phyloP scores from a whole-genome alignment of 2,329 filamentous ascomycete species.

The Coniella lustricola region DNA sequence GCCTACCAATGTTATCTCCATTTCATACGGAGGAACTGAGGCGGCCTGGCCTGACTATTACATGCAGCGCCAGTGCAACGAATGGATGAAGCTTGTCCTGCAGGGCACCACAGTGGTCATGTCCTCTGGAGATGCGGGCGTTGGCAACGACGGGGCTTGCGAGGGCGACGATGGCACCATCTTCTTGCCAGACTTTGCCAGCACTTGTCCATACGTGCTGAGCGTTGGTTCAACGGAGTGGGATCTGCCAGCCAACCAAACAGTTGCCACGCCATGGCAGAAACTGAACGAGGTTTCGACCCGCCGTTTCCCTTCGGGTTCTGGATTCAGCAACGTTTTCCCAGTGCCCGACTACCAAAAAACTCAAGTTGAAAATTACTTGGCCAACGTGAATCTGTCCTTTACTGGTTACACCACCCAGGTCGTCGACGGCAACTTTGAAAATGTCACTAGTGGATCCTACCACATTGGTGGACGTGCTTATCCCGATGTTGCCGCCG shows the following conservation, averaged over 20 bases:
- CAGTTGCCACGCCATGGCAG: background rate
- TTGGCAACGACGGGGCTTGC: slow-evolving; percentile 27
- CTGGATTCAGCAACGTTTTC: slow-evolving; percentile 29
- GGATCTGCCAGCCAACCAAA: slow-evolving; percentile 4
- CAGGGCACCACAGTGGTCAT: slow-evolving; percentile 33
- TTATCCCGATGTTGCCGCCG: slow-evolving; percentile 42
- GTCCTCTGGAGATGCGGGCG: slow-evolving; percentile 32
- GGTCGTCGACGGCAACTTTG: slow-evolving; percentile 21
- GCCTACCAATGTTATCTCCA: slow-evolving; percentile 42
- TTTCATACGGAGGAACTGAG: slow-evolving; percentile 38
- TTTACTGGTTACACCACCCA: slow-evolving; percentile 27
- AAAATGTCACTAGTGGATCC: slow-evolving; percentile 36
- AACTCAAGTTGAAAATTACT: slow-evolving; percentile 19
- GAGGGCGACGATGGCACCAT: slow-evolving; percentile 27
- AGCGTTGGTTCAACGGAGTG: slow-evolving; percentile 30
- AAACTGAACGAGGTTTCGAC: slow-evolving; percentile 20
- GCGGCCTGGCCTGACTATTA: slow-evolving; percentile 38
- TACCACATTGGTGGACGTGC: slow-evolving; percentile 37
- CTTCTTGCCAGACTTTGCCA: slow-evolving; percentile 37
- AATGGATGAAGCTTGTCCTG: slow-evolving; percentile 39
- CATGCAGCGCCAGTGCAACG: slow-evolving; percentile 33
- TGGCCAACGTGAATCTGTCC: slow-evolving; percentile 19
- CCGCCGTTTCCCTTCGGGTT: slow-evolving; percentile 24
- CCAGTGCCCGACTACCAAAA: slow-evolving; percentile 24
- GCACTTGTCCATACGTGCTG: slow-evolving; percentile 40